Evolutionary conservation across 2,329 filamentous ascomycete species (phyloP), one percentile per base, ranked within the genome.

Genomic region (Hymenoscyphus infarciens): DNA sequence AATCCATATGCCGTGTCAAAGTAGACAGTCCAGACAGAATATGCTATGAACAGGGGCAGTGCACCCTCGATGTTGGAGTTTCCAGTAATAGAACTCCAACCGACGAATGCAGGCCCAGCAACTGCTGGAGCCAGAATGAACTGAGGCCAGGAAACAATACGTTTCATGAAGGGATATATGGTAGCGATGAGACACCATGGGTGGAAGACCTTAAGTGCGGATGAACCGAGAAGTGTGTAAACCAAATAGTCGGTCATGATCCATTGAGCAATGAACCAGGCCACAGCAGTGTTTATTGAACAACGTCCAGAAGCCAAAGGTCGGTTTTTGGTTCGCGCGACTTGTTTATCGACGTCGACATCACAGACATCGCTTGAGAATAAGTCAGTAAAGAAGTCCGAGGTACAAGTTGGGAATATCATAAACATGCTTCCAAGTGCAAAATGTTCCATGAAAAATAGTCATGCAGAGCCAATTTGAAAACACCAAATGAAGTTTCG

Each of bases 91-190:
- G 39, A 45, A 25, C 27, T 38, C 57, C 57, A 59, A 3, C 57
- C 57, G 27, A 38, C 27, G 16, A 59, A 59, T 7, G 39, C 38
- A 11, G 57, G 27, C n/a, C 57, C 57, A 10, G 27, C 57, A 19
- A 59, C 33, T n/a, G 33, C 57, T 22, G 35, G 25, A 45, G 27
- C 57, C 15, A 59, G 10, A 33, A 59, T 38, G 4, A 59, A 29
- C 25, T 59, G 57, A 4, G 57, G 57, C 27, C 29, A 59, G 6
- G 35, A 38, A 11, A 59, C 33, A 27, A 45, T 25, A n/a, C 57
- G 35, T 39, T 59, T 59, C 57, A 45, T 49, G 38, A 59, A 59
- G 6, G 57, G 57, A 25, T 59, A 59, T 7, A 59, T 45, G 2
- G 25, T 25, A 39, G 27, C 33, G 38, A 59, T 33, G 15, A 59